Percentiles rank a stretch among this genome's conserved stretches.
These are phyloP conservation scores for Elaphomyces granulatus DNA, from an alignment of 495 filamentous ascomycete species.

Conservation along the genomic window DNA sequence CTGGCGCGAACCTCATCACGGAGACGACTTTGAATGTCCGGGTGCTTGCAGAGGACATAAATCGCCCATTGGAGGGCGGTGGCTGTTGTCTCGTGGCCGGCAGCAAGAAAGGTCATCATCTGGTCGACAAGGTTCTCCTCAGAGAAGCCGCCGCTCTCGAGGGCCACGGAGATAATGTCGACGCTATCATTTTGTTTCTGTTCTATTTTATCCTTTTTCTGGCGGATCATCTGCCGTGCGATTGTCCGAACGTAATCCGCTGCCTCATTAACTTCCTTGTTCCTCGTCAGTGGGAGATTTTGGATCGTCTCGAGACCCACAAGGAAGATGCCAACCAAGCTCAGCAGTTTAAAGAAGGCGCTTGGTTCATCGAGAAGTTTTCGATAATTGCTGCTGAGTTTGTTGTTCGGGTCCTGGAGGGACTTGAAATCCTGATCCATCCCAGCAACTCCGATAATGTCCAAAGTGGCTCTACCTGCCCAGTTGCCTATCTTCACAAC, in stretches of 20 bases:
- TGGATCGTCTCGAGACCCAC: constrained; percentile 20
- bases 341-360: constrained; percentile 15
- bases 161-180: constrained; percentile 74
- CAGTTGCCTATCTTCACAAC: constrained; percentile 46
- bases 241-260: constrained; percentile 43
- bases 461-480: constrained; percentile 61
- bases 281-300: constrained; percentile 50
- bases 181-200: constrained; percentile 34
- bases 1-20: constrained; percentile 45
- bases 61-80: constrained; percentile 45
- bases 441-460: constrained; percentile 80
- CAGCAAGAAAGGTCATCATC: constrained; percentile 88
- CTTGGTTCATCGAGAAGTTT: constrained; percentile 22
- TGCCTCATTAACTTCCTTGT: constrained; percentile 42
- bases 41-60: constrained; percentile 44
- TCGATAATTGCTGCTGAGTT: constrained; percentile 51
- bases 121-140: constrained; percentile 79
- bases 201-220: constrained; percentile 49
- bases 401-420: constrained; percentile 46
- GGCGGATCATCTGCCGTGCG: constrained; percentile 49
- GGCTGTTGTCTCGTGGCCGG: constrained; percentile 73
- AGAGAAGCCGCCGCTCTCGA: constrained; percentile 59
- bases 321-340: constrained; percentile 29
- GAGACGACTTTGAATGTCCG: constrained; percentile 39
- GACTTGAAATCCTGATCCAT: constrained; percentile 72